phyloP scores from a whole-genome alignment of 108 stramenopile genomes.

The Mediolabrus comicus region DNA sequence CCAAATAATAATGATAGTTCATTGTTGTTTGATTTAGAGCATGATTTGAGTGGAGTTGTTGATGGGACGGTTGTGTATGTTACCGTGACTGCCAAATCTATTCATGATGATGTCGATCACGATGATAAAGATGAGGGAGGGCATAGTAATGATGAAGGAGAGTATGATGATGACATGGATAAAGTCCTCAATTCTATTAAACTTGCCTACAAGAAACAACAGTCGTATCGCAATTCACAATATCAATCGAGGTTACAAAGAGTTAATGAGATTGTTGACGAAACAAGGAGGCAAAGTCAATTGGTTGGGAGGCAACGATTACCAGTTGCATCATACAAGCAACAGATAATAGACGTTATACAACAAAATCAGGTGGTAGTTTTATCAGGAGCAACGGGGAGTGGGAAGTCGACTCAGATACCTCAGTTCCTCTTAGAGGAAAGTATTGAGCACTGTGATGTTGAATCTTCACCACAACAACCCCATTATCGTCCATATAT shows the following conservation, averaged over 20 bases:
- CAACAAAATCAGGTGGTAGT: constrained; percentile 50
- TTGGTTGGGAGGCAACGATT: constrained; percentile 29
- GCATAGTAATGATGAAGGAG: constrained; percentile 14
- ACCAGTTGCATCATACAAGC: constrained; percentile 51
- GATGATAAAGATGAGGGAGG: constrained; percentile 8
- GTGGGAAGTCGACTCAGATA: constrained; percentile 84
- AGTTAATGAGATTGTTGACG: constrained; percentile 8
- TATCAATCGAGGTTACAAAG: constrained; percentile 7
- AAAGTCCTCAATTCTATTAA: constrained; percentile 47
- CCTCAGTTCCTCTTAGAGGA: constrained; percentile 84
- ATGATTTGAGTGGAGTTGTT: constrained; percentile 45
- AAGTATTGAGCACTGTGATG: constrained; percentile 13
- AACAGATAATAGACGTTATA: constrained; percentile 44
- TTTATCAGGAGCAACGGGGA: constrained; percentile 76
- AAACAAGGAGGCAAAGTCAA: neutral
- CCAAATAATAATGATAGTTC: neutral
- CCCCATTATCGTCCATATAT: constrained; percentile 50
- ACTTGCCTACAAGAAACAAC: constrained; percentile 32
- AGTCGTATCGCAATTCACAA: constrained; percentile 8
- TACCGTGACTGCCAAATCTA: constrained; percentile 14
- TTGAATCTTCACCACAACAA: constrained; percentile 13
- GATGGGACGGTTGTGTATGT: constrained; percentile 56
- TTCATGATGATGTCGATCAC: neutral
- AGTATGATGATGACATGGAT: constrained; percentile 4
- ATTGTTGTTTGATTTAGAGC: constrained; percentile 31